Percentiles rank a stretch among this genome's conserved stretches.
These are phyloP conservation scores for Clitocybe nebularis DNA, from an alignment of 1,284 basidiomycete genomes.

Conservation along the genomic window DNA sequence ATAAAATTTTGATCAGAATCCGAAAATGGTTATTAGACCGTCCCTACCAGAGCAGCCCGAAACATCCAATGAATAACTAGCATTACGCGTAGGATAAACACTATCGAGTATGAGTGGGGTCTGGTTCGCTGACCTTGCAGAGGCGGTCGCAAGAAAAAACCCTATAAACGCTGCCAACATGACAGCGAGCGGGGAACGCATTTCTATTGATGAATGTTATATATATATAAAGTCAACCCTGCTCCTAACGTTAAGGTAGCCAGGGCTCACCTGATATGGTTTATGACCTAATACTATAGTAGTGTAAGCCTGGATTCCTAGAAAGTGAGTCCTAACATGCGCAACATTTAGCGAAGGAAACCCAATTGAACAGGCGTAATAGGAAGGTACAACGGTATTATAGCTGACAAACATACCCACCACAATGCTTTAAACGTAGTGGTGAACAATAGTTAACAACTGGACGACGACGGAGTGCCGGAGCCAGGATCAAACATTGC, in stretches of 20 bases:
- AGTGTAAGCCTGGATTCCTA: too few relatives aligned
- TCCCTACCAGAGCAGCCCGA: constrained; percentile 30
- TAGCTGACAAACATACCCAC: too few relatives aligned
- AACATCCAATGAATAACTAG: constrained; percentile 18
- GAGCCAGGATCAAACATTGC: too few relatives aligned
- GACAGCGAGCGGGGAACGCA: neutral
- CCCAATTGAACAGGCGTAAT: too few relatives aligned
- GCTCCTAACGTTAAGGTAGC: neutral
- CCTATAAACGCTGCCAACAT: constrained; percentile 6
- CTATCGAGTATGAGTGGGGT: constrained; percentile 2
- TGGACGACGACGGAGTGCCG: too few relatives aligned
- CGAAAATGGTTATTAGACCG: neutral
- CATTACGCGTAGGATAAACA: constrained; percentile 7
- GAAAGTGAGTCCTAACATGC: too few relatives aligned
- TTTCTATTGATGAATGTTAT: neutral
- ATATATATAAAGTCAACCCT: neutral
- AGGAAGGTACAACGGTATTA: too few relatives aligned
- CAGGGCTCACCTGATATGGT: constrained; percentile 1
- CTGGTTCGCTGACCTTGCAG: constrained; percentile 12
- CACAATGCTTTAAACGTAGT: too few relatives aligned
- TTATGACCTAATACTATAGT: constrained; percentile 2
- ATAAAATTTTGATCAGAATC: constrained; percentile 1
- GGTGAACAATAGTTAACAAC: too few relatives aligned
- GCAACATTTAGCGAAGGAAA: too few relatives aligned
- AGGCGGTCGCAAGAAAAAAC: constrained; percentile 8